Evolutionary conservation across 352 stramenopile genomes (phyloP).

Genomic region (Aphanomyces cochlioides): DNA sequence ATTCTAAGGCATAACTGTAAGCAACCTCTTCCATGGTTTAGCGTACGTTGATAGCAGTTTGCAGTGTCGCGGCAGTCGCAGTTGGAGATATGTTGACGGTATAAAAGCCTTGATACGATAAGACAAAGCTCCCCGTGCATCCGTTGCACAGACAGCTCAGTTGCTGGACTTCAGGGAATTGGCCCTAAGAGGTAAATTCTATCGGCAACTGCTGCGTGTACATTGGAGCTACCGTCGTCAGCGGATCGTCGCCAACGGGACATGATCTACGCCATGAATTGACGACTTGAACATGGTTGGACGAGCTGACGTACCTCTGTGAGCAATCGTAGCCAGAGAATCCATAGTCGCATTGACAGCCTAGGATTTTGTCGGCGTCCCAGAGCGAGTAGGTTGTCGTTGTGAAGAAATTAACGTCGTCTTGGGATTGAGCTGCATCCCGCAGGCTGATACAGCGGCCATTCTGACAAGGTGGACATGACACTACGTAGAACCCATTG

Average conservation of each 20-base stretch:
- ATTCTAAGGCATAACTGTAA: background rate
- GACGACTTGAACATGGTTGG: background rate
- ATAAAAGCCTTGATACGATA: conserved; percentile 60
- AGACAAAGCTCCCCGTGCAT: conserved; percentile 52
- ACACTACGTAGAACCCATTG: conserved; percentile 39
- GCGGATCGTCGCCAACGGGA: conserved; percentile 56
- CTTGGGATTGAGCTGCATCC: conserved; percentile 51
- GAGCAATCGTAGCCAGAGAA: conserved; percentile 64
- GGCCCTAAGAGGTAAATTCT: conserved; percentile 13
- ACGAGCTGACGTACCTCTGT: conserved; percentile 31
- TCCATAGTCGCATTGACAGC: conserved; percentile 69
- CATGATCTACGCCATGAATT: conserved; percentile 34
- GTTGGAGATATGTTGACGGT: conserved; percentile 50
- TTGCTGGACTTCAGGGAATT: conserved; percentile 45
- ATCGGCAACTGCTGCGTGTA: conserved; percentile 19
- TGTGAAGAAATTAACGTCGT: conserved; percentile 66
- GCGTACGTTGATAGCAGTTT: conserved; percentile 49
- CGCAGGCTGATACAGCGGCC: conserved; percentile 68
- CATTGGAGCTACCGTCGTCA: conserved; percentile 35
- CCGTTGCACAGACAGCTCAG: conserved; percentile 51
- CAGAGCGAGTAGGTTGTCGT: conserved; percentile 55
- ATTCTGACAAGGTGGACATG: conserved; percentile 56
- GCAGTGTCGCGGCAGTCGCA: conserved; percentile 39
- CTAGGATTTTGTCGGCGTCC: conserved; percentile 76
- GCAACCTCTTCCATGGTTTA: background rate